phyloP scores from a whole-genome alignment of 257 asterid genomes.

The Jacaranda mimosifolia region DNA sequence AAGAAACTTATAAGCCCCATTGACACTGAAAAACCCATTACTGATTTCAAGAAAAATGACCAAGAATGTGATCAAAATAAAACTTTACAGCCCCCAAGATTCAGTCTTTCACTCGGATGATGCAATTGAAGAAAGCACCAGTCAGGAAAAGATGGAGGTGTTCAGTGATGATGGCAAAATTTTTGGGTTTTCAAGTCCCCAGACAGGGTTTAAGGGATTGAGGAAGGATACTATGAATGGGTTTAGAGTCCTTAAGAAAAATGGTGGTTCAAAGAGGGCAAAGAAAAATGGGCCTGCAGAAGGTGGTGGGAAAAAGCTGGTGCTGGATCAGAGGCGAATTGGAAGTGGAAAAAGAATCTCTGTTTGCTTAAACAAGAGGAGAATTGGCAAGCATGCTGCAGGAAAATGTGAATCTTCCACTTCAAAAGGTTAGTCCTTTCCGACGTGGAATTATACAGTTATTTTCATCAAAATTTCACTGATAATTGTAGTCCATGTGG shows the following conservation, averaged over 20 bases:
- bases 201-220: slow-evolving; percentile 35
- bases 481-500: not conserved
- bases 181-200: slow-evolving; percentile 69
- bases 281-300: slow-evolving; percentile 47
- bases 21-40: slow-evolving; percentile 40
- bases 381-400: slow-evolving; percentile 57
- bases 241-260: slow-evolving; percentile 45
- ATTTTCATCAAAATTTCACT: not conserved
- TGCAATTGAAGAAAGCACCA: slow-evolving; percentile 31
- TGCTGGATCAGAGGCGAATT: slow-evolving; percentile 46
- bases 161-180: slow-evolving; percentile 42
- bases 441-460: not conserved
- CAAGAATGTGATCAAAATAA: slow-evolving; percentile 29
- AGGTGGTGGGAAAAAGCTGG: slow-evolving; percentile 46
- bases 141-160: slow-evolving; percentile 35
- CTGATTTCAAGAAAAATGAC: slow-evolving; percentile 27
- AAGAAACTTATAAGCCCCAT: slow-evolving; percentile 55
- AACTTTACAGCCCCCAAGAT: slow-evolving; percentile 38
- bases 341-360: slow-evolving; percentile 55
- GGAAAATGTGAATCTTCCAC: slow-evolving; percentile 71
- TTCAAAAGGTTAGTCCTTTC: slow-evolving; percentile 59
- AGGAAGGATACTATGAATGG: slow-evolving; percentile 46
- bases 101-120: slow-evolving; percentile 34
- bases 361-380: slow-evolving; percentile 75
- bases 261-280: slow-evolving; percentile 46